Conservation (phyloP, 345 rosid genomes). For the Carallia pectinifolia region DNA sequence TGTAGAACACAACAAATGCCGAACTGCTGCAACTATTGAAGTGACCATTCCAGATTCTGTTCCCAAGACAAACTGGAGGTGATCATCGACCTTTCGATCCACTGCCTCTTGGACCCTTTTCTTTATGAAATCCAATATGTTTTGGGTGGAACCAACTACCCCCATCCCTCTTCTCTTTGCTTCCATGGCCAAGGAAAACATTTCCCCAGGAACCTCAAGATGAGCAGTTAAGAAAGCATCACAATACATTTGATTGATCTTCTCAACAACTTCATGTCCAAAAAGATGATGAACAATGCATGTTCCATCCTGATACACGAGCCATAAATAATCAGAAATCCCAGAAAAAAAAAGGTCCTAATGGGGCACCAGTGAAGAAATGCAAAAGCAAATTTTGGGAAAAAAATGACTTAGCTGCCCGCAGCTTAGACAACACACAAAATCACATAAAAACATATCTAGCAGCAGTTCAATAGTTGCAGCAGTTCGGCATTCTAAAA, state of each 20-base stretch:
- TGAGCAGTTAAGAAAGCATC: conserved; percentile 96
- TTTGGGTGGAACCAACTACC: conserved; percentile 87
- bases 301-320: conserved; percentile 67
- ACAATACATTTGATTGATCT: conserved; percentile 76
- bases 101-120: conserved; percentile 77
- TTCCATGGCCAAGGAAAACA: conserved; percentile 96
- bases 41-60: conserved; percentile 99
- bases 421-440: neutral
- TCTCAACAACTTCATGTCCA: conserved; percentile 84
- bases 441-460: no score
- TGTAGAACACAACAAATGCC: conserved; percentile 48
- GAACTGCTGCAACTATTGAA: conserved; percentile 77
- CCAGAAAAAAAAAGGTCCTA: neutral
- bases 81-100: conserved; percentile 72
- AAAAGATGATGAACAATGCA: conserved; percentile 95
- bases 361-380: neutral
- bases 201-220: conserved; percentile 97
- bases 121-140: conserved; percentile 85
- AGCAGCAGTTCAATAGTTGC: no score
- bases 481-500: no score
- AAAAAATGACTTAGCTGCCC: neutral
- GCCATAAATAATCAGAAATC: conserved; percentile 1
- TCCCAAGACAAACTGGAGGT: conserved; percentile 86
- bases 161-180: conserved; percentile 96
- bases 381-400: neutral